Conservation (phyloP, 371 early-diverging fungal genomes). For the Capillidium rhysosporum region DNA sequence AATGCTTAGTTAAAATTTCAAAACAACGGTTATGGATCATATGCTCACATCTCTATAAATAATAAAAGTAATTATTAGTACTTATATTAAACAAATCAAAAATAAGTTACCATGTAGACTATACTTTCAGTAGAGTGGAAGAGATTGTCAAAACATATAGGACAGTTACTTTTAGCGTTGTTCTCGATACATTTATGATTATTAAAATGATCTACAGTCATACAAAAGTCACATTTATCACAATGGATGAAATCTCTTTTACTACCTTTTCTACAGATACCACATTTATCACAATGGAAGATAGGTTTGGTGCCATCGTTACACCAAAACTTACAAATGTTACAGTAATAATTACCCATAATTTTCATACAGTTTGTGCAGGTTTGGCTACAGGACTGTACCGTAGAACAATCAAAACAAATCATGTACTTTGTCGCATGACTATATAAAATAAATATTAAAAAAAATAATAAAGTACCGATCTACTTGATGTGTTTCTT, state of each 20-base stretch:
- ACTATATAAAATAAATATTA: conserved; percentile 14
- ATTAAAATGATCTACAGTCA: conserved; percentile 44
- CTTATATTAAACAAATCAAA: too few relatives aligned
- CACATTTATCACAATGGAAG: conserved; percentile 85
- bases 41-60: too few relatives aligned
- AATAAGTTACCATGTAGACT: conserved; percentile 55
- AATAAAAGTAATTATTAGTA: too few relatives aligned
- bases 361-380: conserved; percentile 49
- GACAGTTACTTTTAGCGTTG: conserved; percentile 81
- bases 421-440: conserved; percentile 66
- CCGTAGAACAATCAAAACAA: conserved; percentile 72
- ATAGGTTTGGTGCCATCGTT: conserved; percentile 57
- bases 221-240: conserved; percentile 82
- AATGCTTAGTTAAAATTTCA: too few relatives aligned
- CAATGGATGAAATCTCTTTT: conserved; percentile 85
- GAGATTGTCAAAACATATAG: conserved; percentile 94
- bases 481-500: conserved; percentile 63
- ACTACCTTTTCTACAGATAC: conserved; percentile 72
- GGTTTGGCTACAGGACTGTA: conserved; percentile 57
- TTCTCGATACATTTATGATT: conserved; percentile 88
- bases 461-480: conserved; percentile 21
- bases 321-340: conserved; percentile 86
- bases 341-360: conserved; percentile 75
- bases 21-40: too few relatives aligned
- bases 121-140: conserved; percentile 66